Percentiles rank a stretch among this genome's conserved stretches.
phyloP scores from a whole-genome alignment of 139 green algal genomes.

The Edaphochlamys debaryana region DNA sequence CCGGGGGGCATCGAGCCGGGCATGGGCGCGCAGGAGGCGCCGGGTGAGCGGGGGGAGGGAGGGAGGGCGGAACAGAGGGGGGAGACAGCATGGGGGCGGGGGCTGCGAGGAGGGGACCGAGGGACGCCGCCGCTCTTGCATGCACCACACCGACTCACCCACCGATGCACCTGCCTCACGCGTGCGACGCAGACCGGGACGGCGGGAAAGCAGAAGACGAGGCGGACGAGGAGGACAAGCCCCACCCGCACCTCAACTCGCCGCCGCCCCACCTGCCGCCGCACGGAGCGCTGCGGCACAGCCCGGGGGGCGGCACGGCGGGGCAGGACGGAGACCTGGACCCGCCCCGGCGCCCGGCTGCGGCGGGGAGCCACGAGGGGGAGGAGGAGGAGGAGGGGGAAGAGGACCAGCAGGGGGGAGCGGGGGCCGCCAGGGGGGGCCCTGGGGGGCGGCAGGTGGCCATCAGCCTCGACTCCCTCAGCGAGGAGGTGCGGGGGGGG shows the following conservation, averaged over 20 bases:
- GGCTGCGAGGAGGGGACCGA: background rate
- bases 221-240: background rate
- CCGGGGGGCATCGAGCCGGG: constrained; percentile 2
- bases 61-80: background rate
- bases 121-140: background rate
- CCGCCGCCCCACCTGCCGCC: background rate
- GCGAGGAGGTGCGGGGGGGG: background rate
- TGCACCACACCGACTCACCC: no score
- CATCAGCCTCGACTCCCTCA: background rate
- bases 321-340: background rate
- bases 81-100: background rate
- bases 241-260: no score
- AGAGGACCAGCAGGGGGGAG: background rate
- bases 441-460: background rate
- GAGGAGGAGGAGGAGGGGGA: background rate
- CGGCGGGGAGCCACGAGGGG: no score
- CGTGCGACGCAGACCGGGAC: background rate
- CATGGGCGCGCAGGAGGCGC: constrained; percentile 5
- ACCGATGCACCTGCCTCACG: no score
- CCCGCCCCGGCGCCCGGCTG: background rate
- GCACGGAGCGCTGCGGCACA: background rate
- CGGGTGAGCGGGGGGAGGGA: background rate
- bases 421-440: no score
- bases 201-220: background rate
- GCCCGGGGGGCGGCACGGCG: background rate